phyloP scores from a whole-genome alignment of 495 filamentous ascomycete species.

The Hyaloscypha bicolor region DNA sequence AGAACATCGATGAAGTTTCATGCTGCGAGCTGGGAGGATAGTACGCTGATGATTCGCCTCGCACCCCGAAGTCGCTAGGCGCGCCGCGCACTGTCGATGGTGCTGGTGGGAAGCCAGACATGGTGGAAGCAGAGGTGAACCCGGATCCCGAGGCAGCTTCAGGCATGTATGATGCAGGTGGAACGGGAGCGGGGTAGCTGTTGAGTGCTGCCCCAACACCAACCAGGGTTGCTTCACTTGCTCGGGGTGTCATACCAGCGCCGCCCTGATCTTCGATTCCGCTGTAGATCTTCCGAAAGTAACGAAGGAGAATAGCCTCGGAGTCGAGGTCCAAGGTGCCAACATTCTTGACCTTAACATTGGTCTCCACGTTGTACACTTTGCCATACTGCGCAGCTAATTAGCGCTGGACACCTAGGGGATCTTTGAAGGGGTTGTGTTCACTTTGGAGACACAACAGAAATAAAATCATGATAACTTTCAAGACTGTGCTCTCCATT shows the following conservation, averaged over 20 bases:
- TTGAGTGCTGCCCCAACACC: slow-evolving; percentile 7
- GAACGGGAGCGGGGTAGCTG: background rate
- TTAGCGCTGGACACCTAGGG: background rate
- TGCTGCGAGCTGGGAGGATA: background rate
- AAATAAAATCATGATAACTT: background rate
- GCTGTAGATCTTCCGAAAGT: slow-evolving; percentile 19
- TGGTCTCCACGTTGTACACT: slow-evolving; percentile 26
- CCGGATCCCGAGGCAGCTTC: background rate
- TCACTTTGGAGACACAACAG: background rate
- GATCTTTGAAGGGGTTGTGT: background rate
- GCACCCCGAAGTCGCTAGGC: background rate
- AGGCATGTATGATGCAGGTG: background rate
- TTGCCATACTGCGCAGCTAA: slow-evolving; percentile 13
- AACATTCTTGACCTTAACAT: slow-evolving; percentile 31
- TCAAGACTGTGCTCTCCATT: background rate
- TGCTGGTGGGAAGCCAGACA: background rate
- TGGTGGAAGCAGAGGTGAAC: background rate
- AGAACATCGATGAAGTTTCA: background rate
- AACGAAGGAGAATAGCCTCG: slow-evolving; percentile 12
- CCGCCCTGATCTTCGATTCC: slow-evolving; percentile 5
- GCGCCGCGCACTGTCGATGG: background rate
- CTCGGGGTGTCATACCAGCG: slow-evolving; percentile 1
- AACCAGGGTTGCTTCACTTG: background rate
- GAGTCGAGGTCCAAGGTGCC: slow-evolving; percentile 25
- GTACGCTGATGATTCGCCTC: background rate